These are phyloP conservation scores for Gymnopus androsaceus DNA, from an alignment of 1,284 basidiomycete species.

Conservation along the genomic window DNA sequence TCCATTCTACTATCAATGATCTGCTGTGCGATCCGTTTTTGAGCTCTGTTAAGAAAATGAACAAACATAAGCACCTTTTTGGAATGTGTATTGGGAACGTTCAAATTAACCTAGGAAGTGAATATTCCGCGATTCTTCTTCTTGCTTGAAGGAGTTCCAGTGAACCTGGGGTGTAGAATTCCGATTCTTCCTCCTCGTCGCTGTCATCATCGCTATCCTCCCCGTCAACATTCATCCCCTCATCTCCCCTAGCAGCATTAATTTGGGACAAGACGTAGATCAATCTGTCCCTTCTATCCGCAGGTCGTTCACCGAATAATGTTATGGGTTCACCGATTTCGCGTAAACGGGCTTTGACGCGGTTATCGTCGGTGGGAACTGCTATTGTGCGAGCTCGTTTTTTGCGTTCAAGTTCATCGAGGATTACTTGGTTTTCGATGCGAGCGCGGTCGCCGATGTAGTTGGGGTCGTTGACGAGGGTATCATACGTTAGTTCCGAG, in stretches of 20 bases:
- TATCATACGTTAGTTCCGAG: conserved; percentile 74
- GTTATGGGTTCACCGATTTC: conserved; percentile 97
- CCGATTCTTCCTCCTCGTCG: conserved; percentile 84
- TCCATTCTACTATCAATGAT: conserved; percentile 84
- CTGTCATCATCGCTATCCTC: conserved; percentile 70
- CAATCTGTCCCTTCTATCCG: conserved; percentile 90
- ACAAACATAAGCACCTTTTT: conserved; percentile 74
- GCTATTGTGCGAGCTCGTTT: conserved; percentile 92
- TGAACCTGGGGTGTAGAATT: conserved; percentile 94
- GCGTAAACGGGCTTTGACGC: conserved; percentile 85
- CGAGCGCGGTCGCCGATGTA: conserved; percentile 72
- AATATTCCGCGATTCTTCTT: conserved; percentile 86
- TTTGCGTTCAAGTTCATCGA: conserved; percentile 93
- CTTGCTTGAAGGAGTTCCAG: conserved; percentile 84
- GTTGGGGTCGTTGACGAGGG: conserved; percentile 73
- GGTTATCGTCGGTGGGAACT: conserved; percentile 94
- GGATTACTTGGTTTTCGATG: conserved; percentile 77
- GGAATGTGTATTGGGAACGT: conserved; percentile 46
- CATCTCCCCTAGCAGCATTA: conserved; percentile 75
- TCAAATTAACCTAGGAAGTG: conserved; percentile 83
- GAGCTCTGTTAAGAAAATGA: conserved; percentile 71
- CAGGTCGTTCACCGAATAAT: conserved; percentile 92
- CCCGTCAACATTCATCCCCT: conserved; percentile 70
- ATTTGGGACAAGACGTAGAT: conserved; percentile 92
- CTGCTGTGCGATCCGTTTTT: conserved; percentile 88